Evolutionary conservation across 352 stramenopile species (phyloP).

Genomic region (Phytophthora hibernalis): DNA sequence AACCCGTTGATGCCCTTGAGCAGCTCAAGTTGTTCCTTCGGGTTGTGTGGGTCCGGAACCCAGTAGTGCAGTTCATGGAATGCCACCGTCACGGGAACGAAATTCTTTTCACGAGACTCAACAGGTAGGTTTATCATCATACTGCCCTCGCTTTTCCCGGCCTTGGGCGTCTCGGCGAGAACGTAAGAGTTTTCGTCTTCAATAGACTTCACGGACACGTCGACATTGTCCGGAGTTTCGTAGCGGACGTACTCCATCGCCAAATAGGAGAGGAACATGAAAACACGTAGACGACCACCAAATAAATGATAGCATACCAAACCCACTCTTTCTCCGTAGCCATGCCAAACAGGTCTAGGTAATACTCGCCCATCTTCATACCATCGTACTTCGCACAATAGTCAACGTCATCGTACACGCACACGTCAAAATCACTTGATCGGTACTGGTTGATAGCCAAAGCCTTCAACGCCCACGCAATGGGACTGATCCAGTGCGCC

Average conservation of each 20-base stretch:
- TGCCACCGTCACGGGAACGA: conserved; percentile 16
- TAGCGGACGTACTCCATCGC: conserved; percentile 28
- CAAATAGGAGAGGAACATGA: conserved; percentile 32
- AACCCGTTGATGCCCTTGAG: conserved; percentile 11
- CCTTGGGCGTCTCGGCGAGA: conserved; percentile 16
- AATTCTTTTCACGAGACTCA: conserved; percentile 13
- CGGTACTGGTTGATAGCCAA: conserved; percentile 50
- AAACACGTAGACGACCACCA: conserved; percentile 40
- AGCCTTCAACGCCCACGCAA: conserved; percentile 40
- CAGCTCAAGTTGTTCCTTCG: conserved; percentile 6
- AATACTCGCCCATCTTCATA: conserved; percentile 42
- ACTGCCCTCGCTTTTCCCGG: neutral
- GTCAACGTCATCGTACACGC: conserved; percentile 37
- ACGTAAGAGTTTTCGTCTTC: conserved; percentile 20
- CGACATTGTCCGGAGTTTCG: conserved; percentile 24
- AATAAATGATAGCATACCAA: conserved; percentile 40
- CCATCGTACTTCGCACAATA: conserved; percentile 36
- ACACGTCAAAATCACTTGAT: conserved; percentile 31
- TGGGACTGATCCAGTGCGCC: too few relatives aligned
- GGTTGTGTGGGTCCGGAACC: conserved; percentile 8
- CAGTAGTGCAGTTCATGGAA: conserved; percentile 25
- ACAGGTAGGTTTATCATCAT: neutral
- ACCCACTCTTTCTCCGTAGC: conserved; percentile 44
- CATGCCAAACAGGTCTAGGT: conserved; percentile 47
- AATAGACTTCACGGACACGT: conserved; percentile 12